Conservation (phyloP, 2,329 filamentous ascomycete genomes). For the Cryphonectria parasitica region DNA sequence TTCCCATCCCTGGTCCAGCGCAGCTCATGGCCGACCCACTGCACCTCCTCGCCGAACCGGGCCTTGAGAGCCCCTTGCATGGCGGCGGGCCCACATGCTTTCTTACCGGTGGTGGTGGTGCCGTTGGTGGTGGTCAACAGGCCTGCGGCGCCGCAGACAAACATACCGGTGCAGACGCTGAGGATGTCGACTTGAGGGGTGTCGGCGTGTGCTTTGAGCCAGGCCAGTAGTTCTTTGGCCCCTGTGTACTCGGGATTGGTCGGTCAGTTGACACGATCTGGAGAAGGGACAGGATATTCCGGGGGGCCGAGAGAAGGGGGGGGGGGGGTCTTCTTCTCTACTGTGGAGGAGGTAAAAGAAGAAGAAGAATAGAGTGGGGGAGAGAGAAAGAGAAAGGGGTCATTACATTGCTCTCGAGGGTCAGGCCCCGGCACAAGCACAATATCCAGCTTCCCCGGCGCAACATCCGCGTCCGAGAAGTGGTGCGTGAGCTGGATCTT, state of each 20-base stretch:
- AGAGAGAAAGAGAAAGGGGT: not conserved
- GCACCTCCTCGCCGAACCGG: conserved; percentile 43
- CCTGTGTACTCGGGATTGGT: not conserved
- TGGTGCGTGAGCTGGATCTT: conserved; percentile 47
- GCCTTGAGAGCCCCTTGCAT: conserved; percentile 45
- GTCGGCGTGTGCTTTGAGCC: conserved; percentile 47
- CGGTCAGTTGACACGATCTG: not conserved
- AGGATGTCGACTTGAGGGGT: conserved; percentile 50
- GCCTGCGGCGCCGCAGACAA: conserved; percentile 53
- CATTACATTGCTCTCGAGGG: conserved; percentile 38
- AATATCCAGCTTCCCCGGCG: conserved; percentile 55
- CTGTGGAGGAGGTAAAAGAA: not conserved
- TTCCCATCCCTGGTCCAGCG: conserved; percentile 58
- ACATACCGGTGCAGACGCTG: conserved; percentile 55
- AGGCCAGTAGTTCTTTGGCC: conserved; percentile 43
- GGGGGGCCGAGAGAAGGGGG: no score
- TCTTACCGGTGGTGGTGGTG: conserved; percentile 41
- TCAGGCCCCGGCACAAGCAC: conserved; percentile 56
- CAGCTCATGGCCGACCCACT: conserved; percentile 50
- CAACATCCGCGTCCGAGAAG: conserved; percentile 49
- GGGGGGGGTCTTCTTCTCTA: not conserved
- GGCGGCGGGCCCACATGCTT: conserved; percentile 51
- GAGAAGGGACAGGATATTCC: not conserved
- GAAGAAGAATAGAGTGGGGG: not conserved
- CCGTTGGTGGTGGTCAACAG: conserved; percentile 39